phyloP scores from a whole-genome alignment of 2,329 filamentous ascomycete genomes.

The Tolypocladium guangdongense region DNA sequence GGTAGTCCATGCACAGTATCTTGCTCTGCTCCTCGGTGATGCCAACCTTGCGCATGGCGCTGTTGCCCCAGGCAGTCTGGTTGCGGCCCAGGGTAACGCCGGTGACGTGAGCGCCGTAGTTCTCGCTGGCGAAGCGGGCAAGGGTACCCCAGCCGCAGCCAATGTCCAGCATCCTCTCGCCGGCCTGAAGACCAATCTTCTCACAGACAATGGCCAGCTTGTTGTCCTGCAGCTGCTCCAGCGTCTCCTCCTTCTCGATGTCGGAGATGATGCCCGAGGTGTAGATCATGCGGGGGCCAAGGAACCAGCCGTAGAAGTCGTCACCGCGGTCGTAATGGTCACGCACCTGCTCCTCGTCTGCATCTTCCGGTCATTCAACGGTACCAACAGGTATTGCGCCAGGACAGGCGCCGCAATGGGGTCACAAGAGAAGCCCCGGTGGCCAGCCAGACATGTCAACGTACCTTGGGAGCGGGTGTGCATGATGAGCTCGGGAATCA shows the following conservation, averaged over 20 bases:
- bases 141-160: slow-evolving; percentile 98
- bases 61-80: slow-evolving; percentile 95
- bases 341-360: slow-evolving; percentile 87
- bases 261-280: slow-evolving; percentile 91
- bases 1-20: slow-evolving; percentile 94
- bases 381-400: neutral
- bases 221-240: slow-evolving; percentile 96
- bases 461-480: slow-evolving; percentile 76
- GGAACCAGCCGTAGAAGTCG: slow-evolving; percentile 98
- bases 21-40: slow-evolving; percentile 80
- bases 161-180: slow-evolving; percentile 81
- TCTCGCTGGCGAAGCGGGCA: slow-evolving; percentile 80
- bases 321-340: slow-evolving; percentile 97
- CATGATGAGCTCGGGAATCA: slow-evolving; percentile 84
- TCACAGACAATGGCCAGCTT: slow-evolving; percentile 92
- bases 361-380: neutral
- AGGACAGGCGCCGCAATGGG: neutral
- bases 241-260: slow-evolving; percentile 72
- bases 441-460: neutral
- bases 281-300: slow-evolving; percentile 98
- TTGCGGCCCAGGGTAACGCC: slow-evolving; percentile 93
- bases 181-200: slow-evolving; percentile 77
- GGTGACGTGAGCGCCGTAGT: slow-evolving; percentile 77
- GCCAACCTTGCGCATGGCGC: slow-evolving; percentile 69
- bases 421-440: neutral